Conservation (phyloP, 2,329 filamentous ascomycete genomes). For the Pezizomycotina sp. region DNA sequence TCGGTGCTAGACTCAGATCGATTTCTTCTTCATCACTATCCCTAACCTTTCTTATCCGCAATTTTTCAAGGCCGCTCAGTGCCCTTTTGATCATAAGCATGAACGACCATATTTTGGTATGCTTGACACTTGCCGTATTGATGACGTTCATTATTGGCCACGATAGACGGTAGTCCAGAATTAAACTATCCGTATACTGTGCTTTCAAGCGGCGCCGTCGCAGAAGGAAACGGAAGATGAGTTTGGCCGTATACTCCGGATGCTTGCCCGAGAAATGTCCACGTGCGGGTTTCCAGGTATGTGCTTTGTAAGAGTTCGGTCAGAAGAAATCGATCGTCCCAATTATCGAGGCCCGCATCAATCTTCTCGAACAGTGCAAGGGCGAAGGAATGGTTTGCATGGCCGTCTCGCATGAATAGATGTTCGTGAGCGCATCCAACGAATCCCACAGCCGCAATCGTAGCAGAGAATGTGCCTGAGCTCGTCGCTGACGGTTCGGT, state of each 20-base stretch:
- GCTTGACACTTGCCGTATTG: constrained; percentile 7
- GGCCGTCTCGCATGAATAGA: constrained; percentile 67
- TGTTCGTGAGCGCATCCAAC: constrained; percentile 48
- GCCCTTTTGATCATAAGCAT: constrained; percentile 17
- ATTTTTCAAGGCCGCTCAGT: constrained; percentile 9
- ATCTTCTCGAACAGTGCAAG: constrained; percentile 60
- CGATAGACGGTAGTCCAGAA: constrained; percentile 12
- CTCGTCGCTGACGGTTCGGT: constrained; percentile 49
- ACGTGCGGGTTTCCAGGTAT: constrained; percentile 40
- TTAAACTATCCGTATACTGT: constrained; percentile 11
- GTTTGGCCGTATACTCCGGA: constrained; percentile 9
- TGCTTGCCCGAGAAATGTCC: constrained; percentile 42
- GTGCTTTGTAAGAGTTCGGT: constrained; percentile 62
- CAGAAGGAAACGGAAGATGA: constrained; percentile 7
- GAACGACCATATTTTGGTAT: constrained; percentile 11
- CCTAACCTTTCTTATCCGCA: no score
- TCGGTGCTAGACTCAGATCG: no score
- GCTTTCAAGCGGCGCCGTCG: constrained; percentile 7
- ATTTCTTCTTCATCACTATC: no score
- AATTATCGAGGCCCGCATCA: constrained; percentile 41
- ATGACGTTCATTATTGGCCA: constrained; percentile 12
- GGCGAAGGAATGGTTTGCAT: constrained; percentile 34
- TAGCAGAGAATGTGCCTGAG: constrained; percentile 52
- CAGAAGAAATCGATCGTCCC: constrained; percentile 68
- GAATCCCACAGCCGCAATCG: constrained; percentile 48